Base-by-base conservation (phyloP, 2,329 filamentous ascomycete genomes). In the Aspergillus candidus region DNA sequence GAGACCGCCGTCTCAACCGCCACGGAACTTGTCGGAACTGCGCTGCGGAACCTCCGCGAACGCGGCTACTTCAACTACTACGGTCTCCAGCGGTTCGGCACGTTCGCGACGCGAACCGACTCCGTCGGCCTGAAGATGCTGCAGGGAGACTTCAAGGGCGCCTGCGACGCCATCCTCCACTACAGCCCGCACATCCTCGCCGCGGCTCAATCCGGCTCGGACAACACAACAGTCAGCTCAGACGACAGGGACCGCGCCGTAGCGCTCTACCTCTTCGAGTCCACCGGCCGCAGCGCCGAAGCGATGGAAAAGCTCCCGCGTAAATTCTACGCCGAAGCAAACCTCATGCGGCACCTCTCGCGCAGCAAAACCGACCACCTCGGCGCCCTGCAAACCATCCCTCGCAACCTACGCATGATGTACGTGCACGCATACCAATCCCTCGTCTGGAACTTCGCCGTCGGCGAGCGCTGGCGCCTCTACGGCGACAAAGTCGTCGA, bases 401-500 rank as follows among this genome's bases (percentile, higher is more conserved):
- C 85, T 17, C 79, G 90, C 13, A 88, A 86, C 38, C 74, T 97
- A 56, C 80, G 89, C 35, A 79, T 88, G 46, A 96, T 98, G 86
- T 98, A 97, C 62, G 83, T 95, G 12, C 93, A 98, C 65, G 91
- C 93, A 4, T 97, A 96, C 68, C 93, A 98, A 66, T 94, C 87
- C 5, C 79, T 89, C 32, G 83, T 98, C 7, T 98, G 91, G 91
- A 98, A 98, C 69, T 79, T 82, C 53, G 86, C 82, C 11, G 87
- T 82, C 2, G 88, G 86, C 52, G 81, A 84, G 55, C 84, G 93
- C 37, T 94, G 88, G 84, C 78, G 82, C 34, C 71, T 79, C 3
- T 84, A 85, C 61, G 89, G 90, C 40, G 67, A 75, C 47, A 76
- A 75, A 43, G 87, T 96, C 12, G 77, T 95, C 11, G 79, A 84